phyloP scores from a whole-genome alignment of 1,284 basidiomycete species.

The Trichosporon inkin region DNA sequence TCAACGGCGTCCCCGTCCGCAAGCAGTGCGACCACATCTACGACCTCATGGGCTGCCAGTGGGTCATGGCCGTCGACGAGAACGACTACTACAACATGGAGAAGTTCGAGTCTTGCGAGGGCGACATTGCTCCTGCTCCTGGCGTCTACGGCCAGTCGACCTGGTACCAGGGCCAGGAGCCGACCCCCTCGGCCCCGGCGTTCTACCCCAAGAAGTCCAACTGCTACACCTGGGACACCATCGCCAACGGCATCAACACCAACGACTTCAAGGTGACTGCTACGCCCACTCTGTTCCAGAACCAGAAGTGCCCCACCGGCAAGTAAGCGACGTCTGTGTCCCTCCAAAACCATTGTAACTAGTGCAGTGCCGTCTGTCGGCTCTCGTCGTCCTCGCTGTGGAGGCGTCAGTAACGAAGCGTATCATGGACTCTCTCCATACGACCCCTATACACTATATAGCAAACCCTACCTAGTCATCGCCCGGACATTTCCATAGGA shows the following conservation, averaged over 20 bases:
- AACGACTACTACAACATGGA: constrained; percentile 46
- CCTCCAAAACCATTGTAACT: not conserved
- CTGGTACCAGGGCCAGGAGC: constrained; percentile 46
- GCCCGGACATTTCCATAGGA: constrained; percentile 5
- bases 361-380: not conserved
- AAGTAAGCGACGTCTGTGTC: not conserved
- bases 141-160: constrained; percentile 48
- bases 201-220: constrained; percentile 46
- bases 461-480: not conserved
- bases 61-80: constrained; percentile 50
- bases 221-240: constrained; percentile 46
- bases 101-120: constrained; percentile 49
- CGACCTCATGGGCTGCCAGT: constrained; percentile 51
- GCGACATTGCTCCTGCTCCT: constrained; percentile 48
- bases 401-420: too few species aligned
- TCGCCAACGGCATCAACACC: constrained; percentile 40
- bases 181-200: constrained; percentile 36
- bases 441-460: not conserved
- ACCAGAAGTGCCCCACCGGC: constrained; percentile 7
- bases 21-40: constrained; percentile 47
- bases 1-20: constrained; percentile 39
- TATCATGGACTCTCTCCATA: too few species aligned
- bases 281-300: constrained; percentile 25
- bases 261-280: constrained; percentile 38
- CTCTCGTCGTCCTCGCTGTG: not conserved